Percentiles rank a stretch among this genome's conserved stretches.
phyloP scores from a whole-genome alignment of 371 early-diverging fungal genomes.

The Mucor irregularis region DNA sequence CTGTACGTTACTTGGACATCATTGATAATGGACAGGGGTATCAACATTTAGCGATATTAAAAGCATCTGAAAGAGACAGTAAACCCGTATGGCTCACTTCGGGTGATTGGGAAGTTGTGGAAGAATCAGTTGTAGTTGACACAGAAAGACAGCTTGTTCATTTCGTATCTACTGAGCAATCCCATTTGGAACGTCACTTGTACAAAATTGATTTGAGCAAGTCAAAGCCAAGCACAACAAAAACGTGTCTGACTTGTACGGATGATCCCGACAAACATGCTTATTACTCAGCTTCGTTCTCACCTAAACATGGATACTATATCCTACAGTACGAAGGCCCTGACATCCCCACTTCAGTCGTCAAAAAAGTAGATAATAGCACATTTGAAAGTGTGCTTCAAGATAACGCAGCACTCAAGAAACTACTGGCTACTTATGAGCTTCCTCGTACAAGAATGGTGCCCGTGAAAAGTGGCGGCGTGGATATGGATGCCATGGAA shows the following conservation, averaged over 20 bases:
- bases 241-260: constrained; percentile 33
- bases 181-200: constrained; percentile 74
- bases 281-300: constrained; percentile 71
- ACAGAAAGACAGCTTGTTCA: constrained; percentile 52
- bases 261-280: constrained; percentile 46
- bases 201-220: constrained; percentile 42
- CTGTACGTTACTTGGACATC: constrained; percentile 74
- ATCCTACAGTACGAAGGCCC: constrained; percentile 80
- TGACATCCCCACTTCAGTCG: constrained; percentile 75
- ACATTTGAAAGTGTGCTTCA: constrained; percentile 56
- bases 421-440: constrained; percentile 41
- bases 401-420: constrained; percentile 51
- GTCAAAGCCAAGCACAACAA: constrained; percentile 19
- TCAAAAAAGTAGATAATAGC: constrained; percentile 50
- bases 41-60: constrained; percentile 79
- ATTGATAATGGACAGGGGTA: constrained; percentile 72
- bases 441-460: constrained; percentile 60
- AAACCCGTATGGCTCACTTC: constrained; percentile 70
- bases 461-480: constrained; percentile 53
- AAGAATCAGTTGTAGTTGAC: constrained; percentile 59
- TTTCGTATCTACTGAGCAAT: constrained; percentile 69
- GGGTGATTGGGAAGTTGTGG: constrained; percentile 84
- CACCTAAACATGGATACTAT: constrained; percentile 71
- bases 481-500: constrained; percentile 67
- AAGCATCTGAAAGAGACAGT: constrained; percentile 34